Conservation (phyloP, 371 early-diverging fungal genomes). For the Phascolomyces articulosus region DNA sequence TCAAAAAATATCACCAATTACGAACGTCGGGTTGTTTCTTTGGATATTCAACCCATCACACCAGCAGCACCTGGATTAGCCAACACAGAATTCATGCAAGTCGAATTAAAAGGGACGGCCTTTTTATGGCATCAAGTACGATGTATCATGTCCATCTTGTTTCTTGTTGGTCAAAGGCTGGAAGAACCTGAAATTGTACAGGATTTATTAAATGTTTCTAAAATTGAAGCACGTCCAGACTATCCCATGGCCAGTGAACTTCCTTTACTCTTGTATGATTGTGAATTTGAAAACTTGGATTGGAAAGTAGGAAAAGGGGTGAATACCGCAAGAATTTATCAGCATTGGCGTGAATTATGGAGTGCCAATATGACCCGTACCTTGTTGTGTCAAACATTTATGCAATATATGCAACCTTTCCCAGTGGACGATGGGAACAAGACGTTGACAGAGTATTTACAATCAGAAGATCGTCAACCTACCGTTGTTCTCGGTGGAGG, state of each 20-base stretch:
- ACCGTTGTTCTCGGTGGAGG: slow-evolving; percentile 44
- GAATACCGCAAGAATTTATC: slow-evolving; percentile 15
- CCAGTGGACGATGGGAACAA: slow-evolving; percentile 1
- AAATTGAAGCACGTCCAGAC: slow-evolving; percentile 40
- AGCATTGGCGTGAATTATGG: slow-evolving; percentile 57
- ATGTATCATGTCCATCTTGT: slow-evolving; percentile 92
- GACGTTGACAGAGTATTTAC: slow-evolving; percentile 11
- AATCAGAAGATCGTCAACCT: slow-evolving; percentile 7
- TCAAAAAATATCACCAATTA: slow-evolving; percentile 79
- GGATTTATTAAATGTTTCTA: slow-evolving; percentile 39
- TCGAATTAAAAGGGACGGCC: slow-evolving; percentile 80
- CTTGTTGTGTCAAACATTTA: slow-evolving; percentile 29
- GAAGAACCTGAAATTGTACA: slow-evolving; percentile 43
- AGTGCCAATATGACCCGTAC: slow-evolving; percentile 52
- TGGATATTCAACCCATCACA: slow-evolving; percentile 64
- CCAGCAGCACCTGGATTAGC: slow-evolving; percentile 8
- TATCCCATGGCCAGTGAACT: slow-evolving; percentile 78
- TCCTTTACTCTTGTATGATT: slow-evolving; percentile 88
- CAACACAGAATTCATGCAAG: slow-evolving; percentile 60
- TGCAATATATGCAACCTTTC: slow-evolving; percentile 9
- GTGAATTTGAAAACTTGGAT: slow-evolving; percentile 70
- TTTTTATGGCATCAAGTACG: slow-evolving; percentile 98
- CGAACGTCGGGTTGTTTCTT: slow-evolving; percentile 68
- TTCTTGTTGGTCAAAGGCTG: slow-evolving; percentile 74
- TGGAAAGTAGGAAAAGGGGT: slow-evolving; percentile 49